Evolutionary conservation across 805 yeast species (phyloP).

Genomic region (Lipomyces chichibuensis): DNA sequence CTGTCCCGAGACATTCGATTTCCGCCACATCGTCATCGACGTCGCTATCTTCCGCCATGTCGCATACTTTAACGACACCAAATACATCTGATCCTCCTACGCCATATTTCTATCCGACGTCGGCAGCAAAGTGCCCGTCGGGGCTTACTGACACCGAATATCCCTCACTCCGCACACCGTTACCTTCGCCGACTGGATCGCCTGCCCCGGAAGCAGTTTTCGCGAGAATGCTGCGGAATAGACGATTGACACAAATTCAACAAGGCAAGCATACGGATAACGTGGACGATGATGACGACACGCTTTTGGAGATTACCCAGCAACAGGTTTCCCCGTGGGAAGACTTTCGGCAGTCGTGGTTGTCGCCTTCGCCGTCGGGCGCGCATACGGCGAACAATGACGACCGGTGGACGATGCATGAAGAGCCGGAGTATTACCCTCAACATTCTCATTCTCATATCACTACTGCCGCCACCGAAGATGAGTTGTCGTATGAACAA

Average conservation of each 20-base stretch:
- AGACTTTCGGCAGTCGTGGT: constrained; percentile 12
- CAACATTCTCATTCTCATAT: not conserved
- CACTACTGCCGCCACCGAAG: not conserved
- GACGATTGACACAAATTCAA: not conserved
- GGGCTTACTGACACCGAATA: no score
- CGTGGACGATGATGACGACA: not conserved
- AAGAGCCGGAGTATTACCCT: not conserved
- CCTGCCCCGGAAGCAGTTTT: constrained; percentile 4
- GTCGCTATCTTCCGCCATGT: not conserved
- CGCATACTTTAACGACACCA: not conserved
- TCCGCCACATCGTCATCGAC: not conserved
- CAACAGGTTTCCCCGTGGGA: not conserved
- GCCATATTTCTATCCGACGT: not conserved
- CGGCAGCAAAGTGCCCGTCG: not conserved
- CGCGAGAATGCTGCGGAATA: not conserved
- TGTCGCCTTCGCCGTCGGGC: constrained; percentile 17
- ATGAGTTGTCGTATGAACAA: not conserved
- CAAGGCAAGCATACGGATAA: not conserved
- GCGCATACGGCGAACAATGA: not conserved
- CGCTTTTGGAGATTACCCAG: not conserved
- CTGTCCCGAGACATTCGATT: not conserved
- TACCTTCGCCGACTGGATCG: constrained; percentile 22
- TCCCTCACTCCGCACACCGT: constrained; percentile 14
- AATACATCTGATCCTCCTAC: not conserved
- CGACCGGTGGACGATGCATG: not conserved